Conservation (phyloP, 805 yeast genomes). For the Wickerhamiella australiensis region DNA sequence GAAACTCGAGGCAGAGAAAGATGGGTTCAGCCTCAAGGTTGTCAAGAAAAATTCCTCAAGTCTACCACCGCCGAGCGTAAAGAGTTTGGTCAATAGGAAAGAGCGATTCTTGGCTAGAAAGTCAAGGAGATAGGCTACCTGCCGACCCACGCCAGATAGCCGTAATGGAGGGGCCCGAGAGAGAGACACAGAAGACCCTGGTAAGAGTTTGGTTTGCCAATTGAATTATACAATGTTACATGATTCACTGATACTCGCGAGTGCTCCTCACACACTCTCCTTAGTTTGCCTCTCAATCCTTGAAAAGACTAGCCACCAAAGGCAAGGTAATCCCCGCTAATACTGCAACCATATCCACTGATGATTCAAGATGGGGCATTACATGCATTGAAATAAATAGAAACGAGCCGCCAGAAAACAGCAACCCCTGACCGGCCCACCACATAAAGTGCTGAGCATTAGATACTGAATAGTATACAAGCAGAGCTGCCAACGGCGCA, state of each 20-base stretch:
- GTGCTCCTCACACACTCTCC: no score
- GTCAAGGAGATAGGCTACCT: neutral
- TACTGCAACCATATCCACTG: slow-evolving; percentile 9
- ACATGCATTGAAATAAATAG: slow-evolving; percentile 59
- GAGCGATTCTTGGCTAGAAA: slow-evolving; percentile 24
- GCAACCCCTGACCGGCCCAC: slow-evolving; percentile 39
- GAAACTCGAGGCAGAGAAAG: slow-evolving; percentile 16
- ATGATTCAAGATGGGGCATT: slow-evolving; percentile 16
- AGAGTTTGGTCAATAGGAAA: slow-evolving; percentile 14
- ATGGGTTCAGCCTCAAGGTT: slow-evolving; percentile 23
- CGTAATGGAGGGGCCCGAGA: no score
- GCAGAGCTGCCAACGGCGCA: slow-evolving; percentile 51
- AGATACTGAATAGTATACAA: slow-evolving; percentile 35
- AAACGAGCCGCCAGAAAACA: slow-evolving; percentile 64
- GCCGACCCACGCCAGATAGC: neutral
- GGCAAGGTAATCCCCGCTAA: slow-evolving; percentile 18
- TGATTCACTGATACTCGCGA: no score
- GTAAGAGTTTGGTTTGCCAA: no score
- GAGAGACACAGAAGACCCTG: no score
- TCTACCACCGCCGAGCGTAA: slow-evolving; percentile 24
- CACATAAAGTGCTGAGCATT: slow-evolving; percentile 18
- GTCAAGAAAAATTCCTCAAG: slow-evolving; percentile 15
- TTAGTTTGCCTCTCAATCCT: no score
- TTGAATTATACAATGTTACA: no score
- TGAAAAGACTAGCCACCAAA: slow-evolving; percentile 17